Conservation (phyloP, 2,329 filamentous ascomycete species). For the Cercospora berteroae region DNA sequence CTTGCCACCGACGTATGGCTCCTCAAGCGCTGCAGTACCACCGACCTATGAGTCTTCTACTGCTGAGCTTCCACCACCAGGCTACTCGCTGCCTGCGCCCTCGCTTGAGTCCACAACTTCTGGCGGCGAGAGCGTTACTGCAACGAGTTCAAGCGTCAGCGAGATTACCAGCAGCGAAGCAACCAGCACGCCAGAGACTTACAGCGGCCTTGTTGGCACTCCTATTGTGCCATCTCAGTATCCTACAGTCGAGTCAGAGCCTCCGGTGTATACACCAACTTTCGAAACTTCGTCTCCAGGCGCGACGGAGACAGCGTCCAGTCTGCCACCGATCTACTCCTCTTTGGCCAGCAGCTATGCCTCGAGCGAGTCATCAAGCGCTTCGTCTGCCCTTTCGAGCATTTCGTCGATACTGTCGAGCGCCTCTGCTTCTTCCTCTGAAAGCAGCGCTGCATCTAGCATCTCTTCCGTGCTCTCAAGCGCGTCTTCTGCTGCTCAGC, state of each 20-base stretch:
- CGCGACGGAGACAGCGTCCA: not conserved
- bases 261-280: not conserved
- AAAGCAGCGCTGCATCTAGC: not conserved
- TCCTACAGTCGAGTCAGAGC: not conserved
- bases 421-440: not conserved
- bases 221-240: not conserved
- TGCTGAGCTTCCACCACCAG: not conserved
- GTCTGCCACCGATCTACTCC: constrained; percentile 3
- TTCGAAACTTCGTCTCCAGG: not conserved
- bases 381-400: not conserved
- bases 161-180: not conserved
- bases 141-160: constrained; percentile 1
- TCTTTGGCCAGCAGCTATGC: not conserved
- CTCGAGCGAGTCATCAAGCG: not conserved
- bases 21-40: not conserved
- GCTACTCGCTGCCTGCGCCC: not conserved
- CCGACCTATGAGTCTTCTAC: not conserved
- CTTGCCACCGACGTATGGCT: not conserved
- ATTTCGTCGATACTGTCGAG: constrained; percentile 11
- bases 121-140: constrained; percentile 2
- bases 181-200: not conserved
- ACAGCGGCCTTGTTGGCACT: not conserved
- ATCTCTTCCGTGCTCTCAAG: not conserved
- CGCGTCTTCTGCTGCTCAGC: constrained; percentile 3
- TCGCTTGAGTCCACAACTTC: constrained; percentile 2